Percentiles rank a stretch among this genome's conserved stretches.
phyloP scores from a whole-genome alignment of 2,329 filamentous ascomycete genomes.

The Sphaerulina vaccinii region DNA sequence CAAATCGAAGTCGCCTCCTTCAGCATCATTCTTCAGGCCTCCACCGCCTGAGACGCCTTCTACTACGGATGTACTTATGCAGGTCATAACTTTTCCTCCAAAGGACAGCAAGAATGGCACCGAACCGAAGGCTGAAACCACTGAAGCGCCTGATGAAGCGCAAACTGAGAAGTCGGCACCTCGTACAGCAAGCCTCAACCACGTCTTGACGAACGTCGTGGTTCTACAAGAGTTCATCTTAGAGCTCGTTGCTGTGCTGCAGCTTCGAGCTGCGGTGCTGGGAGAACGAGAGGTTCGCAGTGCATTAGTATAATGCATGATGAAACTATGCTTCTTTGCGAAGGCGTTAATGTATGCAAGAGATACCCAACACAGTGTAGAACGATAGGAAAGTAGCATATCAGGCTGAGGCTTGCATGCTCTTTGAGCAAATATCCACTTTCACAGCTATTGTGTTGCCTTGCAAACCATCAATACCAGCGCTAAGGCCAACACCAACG shows the following conservation, averaged over 20 bases:
- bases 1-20: slow-evolving; percentile 1
- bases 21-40: slow-evolving; percentile 33
- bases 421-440: no score
- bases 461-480: no score
- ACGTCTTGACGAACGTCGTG: slow-evolving; percentile 52
- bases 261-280: slow-evolving; percentile 49
- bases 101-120: not conserved
- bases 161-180: slow-evolving; percentile 27
- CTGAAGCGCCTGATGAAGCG: slow-evolving; percentile 20
- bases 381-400: no score
- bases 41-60: slow-evolving; percentile 38
- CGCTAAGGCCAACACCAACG: no score
- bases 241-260: slow-evolving; percentile 50
- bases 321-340: not conserved
- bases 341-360: no score
- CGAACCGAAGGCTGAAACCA: no score
- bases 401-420: no score
- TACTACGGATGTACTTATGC: slow-evolving; percentile 38
- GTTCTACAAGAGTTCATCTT: slow-evolving; percentile 52
- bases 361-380: no score
- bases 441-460: no score
- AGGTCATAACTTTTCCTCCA: slow-evolving; percentile 29
- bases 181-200: slow-evolving; percentile 46
- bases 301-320: not conserved
- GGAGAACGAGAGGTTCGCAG: slow-evolving; percentile 41